phyloP scores from a whole-genome alignment of 495 filamentous ascomycete species.

The Penicillium lividum region DNA sequence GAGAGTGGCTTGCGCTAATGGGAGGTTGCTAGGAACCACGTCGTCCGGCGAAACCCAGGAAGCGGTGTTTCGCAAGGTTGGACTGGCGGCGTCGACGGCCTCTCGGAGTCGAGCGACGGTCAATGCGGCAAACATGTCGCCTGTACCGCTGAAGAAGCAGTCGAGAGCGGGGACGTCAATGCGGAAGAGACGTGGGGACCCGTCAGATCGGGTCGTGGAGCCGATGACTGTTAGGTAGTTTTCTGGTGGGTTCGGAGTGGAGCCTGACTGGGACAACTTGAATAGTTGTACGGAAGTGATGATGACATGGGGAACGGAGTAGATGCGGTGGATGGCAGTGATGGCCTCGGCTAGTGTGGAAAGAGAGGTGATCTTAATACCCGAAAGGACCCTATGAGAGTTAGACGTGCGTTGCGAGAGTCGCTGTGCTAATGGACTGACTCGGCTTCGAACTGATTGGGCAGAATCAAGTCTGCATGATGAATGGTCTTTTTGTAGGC shows the following conservation, averaged over 20 bases:
- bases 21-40: constrained; percentile 67
- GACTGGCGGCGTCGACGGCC: constrained; percentile 54
- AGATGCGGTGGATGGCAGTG: constrained; percentile 70
- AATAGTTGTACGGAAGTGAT: constrained; percentile 78
- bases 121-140: constrained; percentile 96
- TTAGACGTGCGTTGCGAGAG: not conserved
- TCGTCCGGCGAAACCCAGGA: constrained; percentile 72
- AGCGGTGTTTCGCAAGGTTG: constrained; percentile 44
- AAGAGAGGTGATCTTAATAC: constrained; percentile 76
- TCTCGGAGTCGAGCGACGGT: constrained; percentile 88
- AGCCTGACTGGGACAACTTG: constrained; percentile 39
- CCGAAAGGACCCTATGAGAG: constrained; percentile 68
- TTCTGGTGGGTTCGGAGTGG: constrained; percentile 36
- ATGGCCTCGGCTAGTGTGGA: constrained; percentile 71
- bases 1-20: constrained; percentile 77
- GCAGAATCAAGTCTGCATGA: constrained; percentile 87
- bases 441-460: constrained; percentile 98
- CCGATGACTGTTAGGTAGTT: constrained; percentile 73
- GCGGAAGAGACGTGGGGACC: constrained; percentile 72
- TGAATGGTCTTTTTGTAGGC: constrained; percentile 78
- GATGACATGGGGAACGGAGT: constrained; percentile 83
- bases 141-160: constrained; percentile 92
- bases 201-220: constrained; percentile 64
- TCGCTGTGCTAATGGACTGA: constrained; percentile 37
- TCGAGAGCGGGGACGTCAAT: constrained; percentile 84